Percentiles rank a stretch among this genome's conserved stretches.
Evolutionary conservation across 2,329 filamentous ascomycete species (phyloP).

Genomic region (Colletotrichum tropicicola): DNA sequence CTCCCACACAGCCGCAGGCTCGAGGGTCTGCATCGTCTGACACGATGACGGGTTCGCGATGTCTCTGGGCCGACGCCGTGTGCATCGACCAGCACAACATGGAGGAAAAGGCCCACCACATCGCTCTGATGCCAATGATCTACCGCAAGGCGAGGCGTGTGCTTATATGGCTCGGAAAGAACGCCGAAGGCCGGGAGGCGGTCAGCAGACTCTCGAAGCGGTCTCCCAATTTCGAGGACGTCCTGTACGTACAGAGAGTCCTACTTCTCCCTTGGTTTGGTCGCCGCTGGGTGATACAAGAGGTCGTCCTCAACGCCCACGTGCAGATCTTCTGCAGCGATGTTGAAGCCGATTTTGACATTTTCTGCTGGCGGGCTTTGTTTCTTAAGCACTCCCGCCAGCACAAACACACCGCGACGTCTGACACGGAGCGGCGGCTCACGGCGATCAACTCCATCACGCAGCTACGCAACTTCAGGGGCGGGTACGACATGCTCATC

Average conservation of each 20-base stretch:
- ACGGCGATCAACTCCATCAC: not conserved
- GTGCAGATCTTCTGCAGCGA: not conserved
- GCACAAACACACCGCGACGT: not conserved
- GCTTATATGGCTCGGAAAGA: not conserved
- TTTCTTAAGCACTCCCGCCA: not conserved
- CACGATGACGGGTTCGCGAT: too few species aligned
- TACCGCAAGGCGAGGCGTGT: not conserved
- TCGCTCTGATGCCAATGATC: not conserved
- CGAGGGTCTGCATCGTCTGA: too few species aligned
- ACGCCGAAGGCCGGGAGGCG: not conserved
- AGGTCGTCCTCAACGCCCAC: not conserved
- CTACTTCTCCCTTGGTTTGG: not conserved
- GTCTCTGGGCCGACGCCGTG: not conserved
- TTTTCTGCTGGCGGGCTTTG: not conserved
- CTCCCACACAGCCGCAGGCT: too few species aligned
- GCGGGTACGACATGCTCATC: not conserved
- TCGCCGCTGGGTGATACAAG: not conserved
- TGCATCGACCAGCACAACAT: not conserved
- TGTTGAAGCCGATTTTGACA: not conserved
- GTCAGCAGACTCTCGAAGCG: not conserved
- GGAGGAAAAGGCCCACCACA: not conserved
- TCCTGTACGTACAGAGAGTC: not conserved
- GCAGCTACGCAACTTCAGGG: not conserved
- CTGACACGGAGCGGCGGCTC: not conserved
- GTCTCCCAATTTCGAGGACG: not conserved